These are phyloP conservation scores for Tetracladium marchalianum DNA, from an alignment of 495 filamentous ascomycete genomes.

Conservation along the genomic window DNA sequence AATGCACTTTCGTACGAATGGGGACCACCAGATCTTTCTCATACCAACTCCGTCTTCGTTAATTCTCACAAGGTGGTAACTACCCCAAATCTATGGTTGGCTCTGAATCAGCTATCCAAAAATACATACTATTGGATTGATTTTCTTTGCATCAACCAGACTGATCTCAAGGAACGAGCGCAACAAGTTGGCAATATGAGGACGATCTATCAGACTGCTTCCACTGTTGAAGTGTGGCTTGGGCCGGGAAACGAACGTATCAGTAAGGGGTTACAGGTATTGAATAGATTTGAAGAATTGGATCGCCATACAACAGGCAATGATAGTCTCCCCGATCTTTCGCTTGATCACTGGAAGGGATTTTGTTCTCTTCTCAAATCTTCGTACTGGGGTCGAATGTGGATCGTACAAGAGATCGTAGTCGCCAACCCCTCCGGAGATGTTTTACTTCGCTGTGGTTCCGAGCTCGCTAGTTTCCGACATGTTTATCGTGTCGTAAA, in stretches of 20 bases:
- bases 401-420: constrained; percentile 7
- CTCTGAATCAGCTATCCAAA: constrained; percentile 2
- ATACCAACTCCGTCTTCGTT: constrained; percentile 1
- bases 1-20: constrained; percentile 10
- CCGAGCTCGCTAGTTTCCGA: too few relatives aligned
- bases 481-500: too few relatives aligned
- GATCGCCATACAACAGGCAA: not conserved
- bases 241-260: not conserved
- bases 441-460: constrained; percentile 1
- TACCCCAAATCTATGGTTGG: constrained; percentile 3
- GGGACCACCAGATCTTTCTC: constrained; percentile 3
- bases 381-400: constrained; percentile 5
- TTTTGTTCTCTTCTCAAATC: not conserved
- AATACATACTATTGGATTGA: constrained; percentile 19
- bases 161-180: constrained; percentile 17
- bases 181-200: constrained; percentile 19
- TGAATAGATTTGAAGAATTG: not conserved
- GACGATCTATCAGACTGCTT: constrained; percentile 17
- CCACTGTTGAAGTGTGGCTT: constrained; percentile 16
- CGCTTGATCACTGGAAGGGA: not conserved
- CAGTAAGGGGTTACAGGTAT: not conserved
- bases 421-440: not conserved
- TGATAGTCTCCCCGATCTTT: not conserved
- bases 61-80: constrained; percentile 1
- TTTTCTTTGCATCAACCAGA: constrained; percentile 22